Conservation (phyloP, 441 rosid genomes). For the Erodium texanum region DNA sequence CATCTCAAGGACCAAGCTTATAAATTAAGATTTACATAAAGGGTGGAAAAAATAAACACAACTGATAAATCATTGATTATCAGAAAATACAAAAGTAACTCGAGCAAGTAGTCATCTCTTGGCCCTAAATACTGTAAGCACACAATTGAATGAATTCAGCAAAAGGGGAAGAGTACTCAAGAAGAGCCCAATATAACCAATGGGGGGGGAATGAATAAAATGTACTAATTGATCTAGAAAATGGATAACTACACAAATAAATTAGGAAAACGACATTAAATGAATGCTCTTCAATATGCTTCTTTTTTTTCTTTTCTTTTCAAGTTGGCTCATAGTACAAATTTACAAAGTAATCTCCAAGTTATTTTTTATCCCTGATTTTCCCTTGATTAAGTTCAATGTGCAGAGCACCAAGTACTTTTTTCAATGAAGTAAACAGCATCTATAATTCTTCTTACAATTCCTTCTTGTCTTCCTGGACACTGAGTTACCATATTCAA, state of each 20-base stretch:
- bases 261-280: background rate
- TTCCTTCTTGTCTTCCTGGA: too few species aligned
- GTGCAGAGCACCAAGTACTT: too few species aligned
- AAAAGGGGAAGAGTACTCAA: background rate
- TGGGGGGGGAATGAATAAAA: background rate
- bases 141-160: background rate
- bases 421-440: too few species aligned
- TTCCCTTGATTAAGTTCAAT: too few species aligned
- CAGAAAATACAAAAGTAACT: background rate
- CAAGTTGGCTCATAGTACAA: too few species aligned
- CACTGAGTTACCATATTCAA: too few species aligned
- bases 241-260: background rate
- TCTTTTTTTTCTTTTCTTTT: too few species aligned
- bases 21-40: background rate
- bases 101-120: background rate
- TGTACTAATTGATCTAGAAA: background rate
- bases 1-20: background rate
- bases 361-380: too few species aligned
- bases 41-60: background rate
- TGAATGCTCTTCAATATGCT: too few species aligned
- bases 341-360: too few species aligned
- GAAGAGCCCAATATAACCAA: background rate
- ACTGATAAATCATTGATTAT: background rate
- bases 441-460: too few species aligned
- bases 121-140: background rate